A percentile compares a stretch with the other conserved stretches of the same genome.
These are phyloP conservation scores for Logfia minima DNA, from an alignment of 129 eudicot species.

Conservation along the genomic window DNA sequence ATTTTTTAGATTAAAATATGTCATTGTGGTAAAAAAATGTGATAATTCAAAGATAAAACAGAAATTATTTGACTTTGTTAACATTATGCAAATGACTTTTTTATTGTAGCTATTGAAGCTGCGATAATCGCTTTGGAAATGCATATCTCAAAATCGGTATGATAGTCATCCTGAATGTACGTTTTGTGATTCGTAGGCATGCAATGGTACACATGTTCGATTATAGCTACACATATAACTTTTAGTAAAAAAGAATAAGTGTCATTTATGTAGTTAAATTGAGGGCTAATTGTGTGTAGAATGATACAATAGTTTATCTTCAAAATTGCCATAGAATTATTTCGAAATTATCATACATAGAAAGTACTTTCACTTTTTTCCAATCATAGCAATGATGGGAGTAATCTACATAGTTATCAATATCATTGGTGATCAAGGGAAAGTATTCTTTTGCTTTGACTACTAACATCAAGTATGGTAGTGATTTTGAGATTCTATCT, in stretches of 20 bases:
- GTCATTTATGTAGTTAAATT: neutral
- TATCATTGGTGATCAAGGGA: neutral
- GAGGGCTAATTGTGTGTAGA: neutral
- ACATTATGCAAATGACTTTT: neutral
- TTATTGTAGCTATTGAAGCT: neutral
- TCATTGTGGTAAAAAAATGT: no score
- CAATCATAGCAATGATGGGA: neutral
- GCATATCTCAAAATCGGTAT: neutral
- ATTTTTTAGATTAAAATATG: no score
- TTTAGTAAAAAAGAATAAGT: no score
- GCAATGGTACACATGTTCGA: neutral
- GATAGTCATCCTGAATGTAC: no score
- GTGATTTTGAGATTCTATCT: no score
- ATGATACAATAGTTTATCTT: no score
- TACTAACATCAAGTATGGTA: no score
- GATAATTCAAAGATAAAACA: no score
- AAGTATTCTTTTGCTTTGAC: neutral
- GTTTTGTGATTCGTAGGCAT: neutral
- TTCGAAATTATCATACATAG: no score
- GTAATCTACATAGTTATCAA: neutral
- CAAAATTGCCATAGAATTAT: no score
- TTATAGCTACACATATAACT: neutral
- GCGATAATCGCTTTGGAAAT: neutral
- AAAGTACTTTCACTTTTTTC: neutral
- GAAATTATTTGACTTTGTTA: neutral